Percentiles rank a stretch among this genome's conserved stretches.
Conservation (phyloP, 129 eudicot genomes). For the Chrysanthemum makinoi region DNA sequence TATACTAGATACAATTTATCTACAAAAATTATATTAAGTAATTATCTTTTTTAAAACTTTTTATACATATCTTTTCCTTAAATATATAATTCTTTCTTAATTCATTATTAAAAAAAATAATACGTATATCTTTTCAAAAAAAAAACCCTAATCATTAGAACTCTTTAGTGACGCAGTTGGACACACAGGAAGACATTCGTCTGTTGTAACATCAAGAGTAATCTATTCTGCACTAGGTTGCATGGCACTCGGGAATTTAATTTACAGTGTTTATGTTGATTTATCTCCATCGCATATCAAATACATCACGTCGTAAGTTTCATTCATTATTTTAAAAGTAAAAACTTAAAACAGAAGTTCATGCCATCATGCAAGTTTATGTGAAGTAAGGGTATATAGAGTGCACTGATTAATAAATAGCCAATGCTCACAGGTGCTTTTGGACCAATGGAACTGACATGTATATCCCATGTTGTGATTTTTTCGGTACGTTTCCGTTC, state of each 20-base stretch:
- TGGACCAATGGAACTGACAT: conserved; percentile 51
- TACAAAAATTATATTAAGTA: too few relatives aligned
- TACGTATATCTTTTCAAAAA: too few relatives aligned
- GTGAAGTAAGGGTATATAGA: too few relatives aligned
- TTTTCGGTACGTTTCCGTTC: conserved; percentile 41
- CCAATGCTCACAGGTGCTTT: conserved; percentile 58
- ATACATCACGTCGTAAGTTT: conserved; percentile 48
- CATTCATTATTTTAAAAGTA: neutral
- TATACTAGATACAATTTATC: too few relatives aligned
- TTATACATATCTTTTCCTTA: too few relatives aligned
- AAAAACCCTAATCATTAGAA: too few relatives aligned
- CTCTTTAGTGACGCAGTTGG: conserved; percentile 32
- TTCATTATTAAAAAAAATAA: too few relatives aligned
- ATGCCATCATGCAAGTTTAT: neutral
- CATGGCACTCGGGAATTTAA: conserved; percentile 52
- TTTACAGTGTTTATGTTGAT: conserved; percentile 47
- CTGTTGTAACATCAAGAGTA: conserved; percentile 45
- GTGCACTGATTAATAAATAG: too few relatives aligned
- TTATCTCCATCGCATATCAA: conserved; percentile 49
- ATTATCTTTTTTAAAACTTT: too few relatives aligned
- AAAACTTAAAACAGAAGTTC: too few relatives aligned
- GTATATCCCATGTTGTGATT: conserved; percentile 46
- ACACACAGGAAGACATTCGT: conserved; percentile 32
- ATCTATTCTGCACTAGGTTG: conserved; percentile 54
- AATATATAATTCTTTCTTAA: too few relatives aligned